Evolutionary conservation across 257 asterid species (phyloP).

Genomic region (Mentha longifolia): DNA sequence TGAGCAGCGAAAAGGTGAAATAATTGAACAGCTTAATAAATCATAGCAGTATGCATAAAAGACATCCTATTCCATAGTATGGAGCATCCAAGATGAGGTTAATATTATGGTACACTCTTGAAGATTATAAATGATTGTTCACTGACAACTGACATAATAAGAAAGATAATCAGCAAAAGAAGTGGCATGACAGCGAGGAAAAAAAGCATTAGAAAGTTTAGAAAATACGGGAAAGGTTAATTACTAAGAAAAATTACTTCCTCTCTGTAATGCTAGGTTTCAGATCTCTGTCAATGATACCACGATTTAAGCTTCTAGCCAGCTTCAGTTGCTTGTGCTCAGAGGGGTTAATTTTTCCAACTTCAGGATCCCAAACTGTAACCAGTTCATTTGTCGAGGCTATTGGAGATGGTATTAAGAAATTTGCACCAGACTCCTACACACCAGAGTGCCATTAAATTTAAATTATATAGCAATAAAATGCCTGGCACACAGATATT

Average conservation of each 20-base stretch:
- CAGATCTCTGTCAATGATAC: conserved; percentile 95
- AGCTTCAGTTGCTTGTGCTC: conserved; percentile 98
- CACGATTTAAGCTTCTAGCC: conserved; percentile 97
- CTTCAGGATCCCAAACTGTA: conserved; percentile 95
- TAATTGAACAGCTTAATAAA: conserved; percentile 14
- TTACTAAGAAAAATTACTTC: conserved; percentile 61
- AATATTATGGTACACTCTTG: background rate
- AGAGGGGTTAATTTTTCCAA: conserved; percentile 95
- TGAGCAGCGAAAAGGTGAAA: conserved; percentile 31
- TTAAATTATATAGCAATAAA: conserved; percentile 7
- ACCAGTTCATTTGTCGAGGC: conserved; percentile 95
- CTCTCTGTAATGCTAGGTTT: conserved; percentile 90
- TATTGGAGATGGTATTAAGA: conserved; percentile 87
- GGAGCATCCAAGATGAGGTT: background rate
- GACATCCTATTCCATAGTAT: background rate
- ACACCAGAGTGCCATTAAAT: conserved; percentile 31
- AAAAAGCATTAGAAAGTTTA: conserved; percentile 21
- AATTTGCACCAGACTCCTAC: conserved; percentile 96
- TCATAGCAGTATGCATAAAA: conserved; percentile 12
- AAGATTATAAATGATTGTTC: conserved; percentile 7
- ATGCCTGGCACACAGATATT: conserved; percentile 26
- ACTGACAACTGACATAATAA: background rate
- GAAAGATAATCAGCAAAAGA: conserved; percentile 13
- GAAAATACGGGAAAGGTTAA: conserved; percentile 10
- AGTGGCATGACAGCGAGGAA: conserved; percentile 5